Percentiles rank a stretch among this genome's conserved stretches.
These are phyloP conservation scores for Saprolegnia diclina DNA, from an alignment of 352 stramenopile genomes.

Conservation along the genomic window DNA sequence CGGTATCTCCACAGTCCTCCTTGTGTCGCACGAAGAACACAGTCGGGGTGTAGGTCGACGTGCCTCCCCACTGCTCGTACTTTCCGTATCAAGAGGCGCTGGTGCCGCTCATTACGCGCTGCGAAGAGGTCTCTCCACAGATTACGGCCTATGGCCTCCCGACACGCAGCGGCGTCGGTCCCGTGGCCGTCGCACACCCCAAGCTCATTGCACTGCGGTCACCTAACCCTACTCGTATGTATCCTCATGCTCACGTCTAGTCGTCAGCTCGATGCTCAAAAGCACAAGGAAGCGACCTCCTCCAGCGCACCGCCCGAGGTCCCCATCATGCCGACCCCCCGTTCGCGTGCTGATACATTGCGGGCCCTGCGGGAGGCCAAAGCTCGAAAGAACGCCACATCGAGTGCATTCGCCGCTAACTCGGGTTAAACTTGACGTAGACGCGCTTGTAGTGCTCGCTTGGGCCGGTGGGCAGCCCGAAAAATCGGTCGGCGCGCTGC, in stretches of 20 bases:
- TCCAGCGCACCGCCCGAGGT: not conserved
- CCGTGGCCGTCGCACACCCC: not conserved
- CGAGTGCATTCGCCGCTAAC: not conserved
- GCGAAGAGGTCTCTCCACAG: conserved; percentile 30
- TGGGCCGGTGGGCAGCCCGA: conserved; percentile 68
- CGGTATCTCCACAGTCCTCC: not conserved
- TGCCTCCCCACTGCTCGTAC: conserved; percentile 50
- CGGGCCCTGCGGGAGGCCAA: not conserved
- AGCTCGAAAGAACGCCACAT: not conserved
- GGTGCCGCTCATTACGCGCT: conserved; percentile 55
- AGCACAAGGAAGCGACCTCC: not conserved
- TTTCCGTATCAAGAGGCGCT: conserved; percentile 57
- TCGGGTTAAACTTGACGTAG: conserved; percentile 32
- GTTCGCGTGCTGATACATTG: no score
- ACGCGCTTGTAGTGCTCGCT: conserved; percentile 72
- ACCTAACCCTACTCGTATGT: no score
- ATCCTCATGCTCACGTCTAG: no score
- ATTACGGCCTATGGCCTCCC: not conserved
- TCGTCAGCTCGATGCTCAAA: no score
- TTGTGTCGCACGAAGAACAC: not conserved
- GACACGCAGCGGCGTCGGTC: not conserved
- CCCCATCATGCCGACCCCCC: no score
- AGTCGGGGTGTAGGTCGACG: conserved; percentile 30
- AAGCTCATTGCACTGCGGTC: conserved; percentile 2
- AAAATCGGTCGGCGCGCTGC: conserved; percentile 49